Evolutionary conservation across 108 stramenopile species (phyloP), one percentile per base, ranked within the genome.

Genomic region (Fistulifera solaris): DNA sequence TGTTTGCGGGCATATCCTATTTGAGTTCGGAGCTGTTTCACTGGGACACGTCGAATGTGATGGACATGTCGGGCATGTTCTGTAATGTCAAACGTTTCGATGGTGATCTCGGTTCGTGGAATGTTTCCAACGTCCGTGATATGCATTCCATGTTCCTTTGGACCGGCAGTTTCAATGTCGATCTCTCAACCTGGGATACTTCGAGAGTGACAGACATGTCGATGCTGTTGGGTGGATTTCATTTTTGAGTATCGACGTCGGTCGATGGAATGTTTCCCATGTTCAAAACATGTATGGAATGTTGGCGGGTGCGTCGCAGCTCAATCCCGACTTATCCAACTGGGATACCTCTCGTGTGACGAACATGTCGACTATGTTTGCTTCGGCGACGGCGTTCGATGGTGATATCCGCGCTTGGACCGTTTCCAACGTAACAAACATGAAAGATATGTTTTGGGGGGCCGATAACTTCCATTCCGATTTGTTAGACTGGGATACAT

Each of bases 71-170:
- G 16, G 46, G 23, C 3, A 58, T 66, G 56, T 72, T n/a, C n/a
- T n/a, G n/a, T n/a, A n/a, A n/a, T n/a, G n/a, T n/a, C n/a, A n/a
- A n/a, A n/a, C n/a, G n/a, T 8, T 63, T 71, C 18, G 43, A 65
- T 22, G n/a, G 58, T 19, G 38, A 59, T 12, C 39, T 67, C 19
- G 12, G 44, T 12, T 28, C 19, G 1, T 76, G 75, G 75, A 48
- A 76, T 48, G 41, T 48, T 8, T 44, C 53, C 1, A 5, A 44
- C 21, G 75, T 76, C n/a, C 66, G 54, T 15, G 8, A 31, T 53
- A 67, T 71, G 69, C 7, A 52, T 4, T 27, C 8, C n/a, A 75
- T 75, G 68, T 68, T 74, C 58, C 0, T 19, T 13, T 35, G 46
- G 13, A 49, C 59, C 1, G 19, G 23, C 31, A 44, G 43, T 7